Conservation (phyloP, 1,139 yeast species). For the Martiniozyma asiatica region DNA sequence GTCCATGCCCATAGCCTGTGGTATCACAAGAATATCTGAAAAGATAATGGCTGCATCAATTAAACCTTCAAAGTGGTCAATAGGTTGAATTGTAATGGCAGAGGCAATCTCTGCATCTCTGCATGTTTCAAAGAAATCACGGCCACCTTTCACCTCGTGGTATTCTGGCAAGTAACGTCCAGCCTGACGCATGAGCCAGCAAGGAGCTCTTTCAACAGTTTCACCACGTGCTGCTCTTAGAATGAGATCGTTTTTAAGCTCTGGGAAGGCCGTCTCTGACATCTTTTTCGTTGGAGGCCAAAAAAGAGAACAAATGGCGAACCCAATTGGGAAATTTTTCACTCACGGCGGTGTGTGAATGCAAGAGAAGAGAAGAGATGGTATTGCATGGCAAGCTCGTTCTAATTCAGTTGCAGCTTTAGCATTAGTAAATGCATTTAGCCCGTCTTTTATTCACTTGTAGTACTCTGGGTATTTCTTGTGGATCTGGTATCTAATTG, state of each 20-base stretch:
- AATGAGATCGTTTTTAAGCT: slow-evolving; percentile 76
- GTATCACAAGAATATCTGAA: slow-evolving; percentile 88
- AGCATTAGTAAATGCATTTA: too few species aligned
- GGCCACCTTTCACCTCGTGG: slow-evolving; percentile 74
- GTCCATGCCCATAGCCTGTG: slow-evolving; percentile 96
- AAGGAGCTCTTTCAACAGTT: slow-evolving; percentile 89
- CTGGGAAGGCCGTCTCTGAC: slow-evolving; percentile 45
- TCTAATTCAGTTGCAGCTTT: too few species aligned
- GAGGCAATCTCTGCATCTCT: slow-evolving; percentile 90
- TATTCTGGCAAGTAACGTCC: slow-evolving; percentile 88
- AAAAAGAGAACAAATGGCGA: too few species aligned
- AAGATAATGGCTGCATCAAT: slow-evolving; percentile 95
- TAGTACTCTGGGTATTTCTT: too few species aligned
- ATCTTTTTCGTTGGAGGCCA: too few species aligned
- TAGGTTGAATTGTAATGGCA: slow-evolving; percentile 90
- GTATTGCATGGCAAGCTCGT: too few species aligned
- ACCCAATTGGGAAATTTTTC: too few species aligned
- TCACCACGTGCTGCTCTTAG: slow-evolving; percentile 82
- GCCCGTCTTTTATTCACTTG: too few species aligned
- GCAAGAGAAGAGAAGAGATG: too few species aligned
- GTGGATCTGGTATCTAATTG: too few species aligned
- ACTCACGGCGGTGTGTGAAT: too few species aligned
- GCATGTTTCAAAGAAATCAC: slow-evolving; percentile 89
- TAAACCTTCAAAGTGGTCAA: slow-evolving; percentile 77
- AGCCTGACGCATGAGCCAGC: slow-evolving; percentile 96